phyloP scores from a whole-genome alignment of 495 filamentous ascomycete genomes.

The Parathielavia appendiculata region DNA sequence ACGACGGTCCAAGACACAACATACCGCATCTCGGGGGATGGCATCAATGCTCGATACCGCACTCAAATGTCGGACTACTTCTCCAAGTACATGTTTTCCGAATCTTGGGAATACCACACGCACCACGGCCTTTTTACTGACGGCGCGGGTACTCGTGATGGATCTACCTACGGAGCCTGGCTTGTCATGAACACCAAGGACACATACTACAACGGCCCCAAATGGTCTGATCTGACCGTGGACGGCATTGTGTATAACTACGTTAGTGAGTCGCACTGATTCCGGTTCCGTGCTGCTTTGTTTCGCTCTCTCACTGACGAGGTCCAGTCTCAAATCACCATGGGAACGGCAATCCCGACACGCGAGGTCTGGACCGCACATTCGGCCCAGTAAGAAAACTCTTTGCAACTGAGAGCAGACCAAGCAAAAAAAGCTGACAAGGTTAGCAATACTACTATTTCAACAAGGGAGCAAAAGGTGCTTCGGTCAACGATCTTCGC shows the following conservation, averaged over 20 bases:
- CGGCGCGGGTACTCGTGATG: slow-evolving; percentile 1
- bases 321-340: slow-evolving; percentile 1
- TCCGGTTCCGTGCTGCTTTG: background rate
- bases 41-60: slow-evolving; percentile 1
- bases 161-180: slow-evolving; percentile 1
- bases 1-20: slow-evolving; percentile 7
- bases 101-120: slow-evolving; percentile 7
- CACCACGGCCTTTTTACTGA: slow-evolving; percentile 1
- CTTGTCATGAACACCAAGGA: slow-evolving; percentile 10
- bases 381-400: background rate
- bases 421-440: background rate
- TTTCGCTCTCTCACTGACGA: background rate
- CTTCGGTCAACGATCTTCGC: slow-evolving; percentile 2
- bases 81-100: slow-evolving; percentile 9
- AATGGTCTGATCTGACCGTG: slow-evolving; percentile 4
- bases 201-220: slow-evolving; percentile 5
- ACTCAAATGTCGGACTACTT: slow-evolving; percentile 6
- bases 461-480: background rate
- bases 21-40: slow-evolving; percentile 5
- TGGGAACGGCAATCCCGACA: slow-evolving; percentile 6
- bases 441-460: slow-evolving; percentile 8
- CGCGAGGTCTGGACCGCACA: background rate
- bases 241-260: slow-evolving; percentile 10
- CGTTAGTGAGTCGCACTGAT: background rate
- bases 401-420: background rate